Conservation (phyloP, 176 grass and related monocot species). For the Hsuehochloa calcarea region DNA sequence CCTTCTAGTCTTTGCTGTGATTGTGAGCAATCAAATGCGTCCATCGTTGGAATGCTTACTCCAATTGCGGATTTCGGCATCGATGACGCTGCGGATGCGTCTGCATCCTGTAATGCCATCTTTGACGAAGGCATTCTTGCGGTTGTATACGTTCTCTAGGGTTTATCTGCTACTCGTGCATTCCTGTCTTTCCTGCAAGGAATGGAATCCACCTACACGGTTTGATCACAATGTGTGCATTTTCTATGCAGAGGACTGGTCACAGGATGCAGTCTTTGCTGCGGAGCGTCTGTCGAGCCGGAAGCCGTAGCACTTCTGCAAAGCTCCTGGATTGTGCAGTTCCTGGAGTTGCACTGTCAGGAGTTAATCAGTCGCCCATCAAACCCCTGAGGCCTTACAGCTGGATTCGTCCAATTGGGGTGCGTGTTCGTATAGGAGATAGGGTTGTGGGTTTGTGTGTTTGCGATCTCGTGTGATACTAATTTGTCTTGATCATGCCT, state of each 20-base stretch:
- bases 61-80: too few relatives aligned
- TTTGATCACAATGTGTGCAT: not conserved
- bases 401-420: conserved; percentile 23
- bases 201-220: not conserved
- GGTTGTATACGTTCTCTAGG: not conserved
- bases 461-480: not conserved
- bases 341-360: not conserved
- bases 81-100: not conserved
- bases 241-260: not conserved
- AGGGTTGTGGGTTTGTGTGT: not conserved
- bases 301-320: not conserved
- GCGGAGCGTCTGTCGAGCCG: conserved; percentile 2
- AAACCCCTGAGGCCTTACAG: not conserved
- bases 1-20: not conserved
- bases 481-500: not conserved
- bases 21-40: not conserved
- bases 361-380: not conserved
- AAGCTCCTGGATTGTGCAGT: conserved; percentile 13
- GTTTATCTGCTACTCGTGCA: not conserved
- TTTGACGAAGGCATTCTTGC: not conserved
- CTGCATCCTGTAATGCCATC: not conserved
- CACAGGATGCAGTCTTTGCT: conserved; percentile 34
- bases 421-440: not conserved
- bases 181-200: not conserved
- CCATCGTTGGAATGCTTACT: not conserved